phyloP scores from a whole-genome alignment of 192 early-diverging fungal genomes.

The Backusella morwellensis region DNA sequence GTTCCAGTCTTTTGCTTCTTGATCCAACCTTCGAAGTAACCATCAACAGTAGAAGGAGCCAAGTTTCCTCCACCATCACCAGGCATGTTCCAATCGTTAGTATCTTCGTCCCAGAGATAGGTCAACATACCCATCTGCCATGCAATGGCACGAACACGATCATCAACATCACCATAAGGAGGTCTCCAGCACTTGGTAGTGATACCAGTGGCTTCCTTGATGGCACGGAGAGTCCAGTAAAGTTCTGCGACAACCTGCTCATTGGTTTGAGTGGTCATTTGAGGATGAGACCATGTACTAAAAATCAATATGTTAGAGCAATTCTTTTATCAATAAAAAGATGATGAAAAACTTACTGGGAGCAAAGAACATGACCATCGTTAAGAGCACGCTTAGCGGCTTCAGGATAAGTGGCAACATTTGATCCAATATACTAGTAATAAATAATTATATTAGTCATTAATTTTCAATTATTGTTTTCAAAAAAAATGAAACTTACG shows the following conservation, averaged over 20 bases:
- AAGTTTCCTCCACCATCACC: conserved; percentile 31
- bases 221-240: conserved; percentile 34
- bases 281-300: conserved; percentile 50
- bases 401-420: conserved; percentile 34
- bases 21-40: conserved; percentile 32
- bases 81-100: conserved; percentile 45
- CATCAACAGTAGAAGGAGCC: conserved; percentile 19
- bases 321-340: neutral
- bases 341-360: neutral
- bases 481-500: neutral
- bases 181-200: conserved; percentile 43
- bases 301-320: neutral
- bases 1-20: conserved; percentile 19
- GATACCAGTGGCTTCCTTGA: conserved; percentile 43
- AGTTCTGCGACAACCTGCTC: conserved; percentile 53
- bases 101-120: conserved; percentile 27
- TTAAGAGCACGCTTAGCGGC: conserved; percentile 35
- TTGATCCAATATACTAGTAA: conserved; percentile 43
- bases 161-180: conserved; percentile 48
- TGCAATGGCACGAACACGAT: conserved; percentile 39
- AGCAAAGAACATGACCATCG: conserved; percentile 57
- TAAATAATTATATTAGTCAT: neutral
- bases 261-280: conserved; percentile 44
- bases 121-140: conserved; percentile 25
- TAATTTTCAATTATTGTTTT: conserved; percentile 18